A percentile compares a stretch with the other conserved stretches of the same genome.
Conservation (phyloP, 495 filamentous ascomycete genomes). For the Tuber borchii region DNA sequence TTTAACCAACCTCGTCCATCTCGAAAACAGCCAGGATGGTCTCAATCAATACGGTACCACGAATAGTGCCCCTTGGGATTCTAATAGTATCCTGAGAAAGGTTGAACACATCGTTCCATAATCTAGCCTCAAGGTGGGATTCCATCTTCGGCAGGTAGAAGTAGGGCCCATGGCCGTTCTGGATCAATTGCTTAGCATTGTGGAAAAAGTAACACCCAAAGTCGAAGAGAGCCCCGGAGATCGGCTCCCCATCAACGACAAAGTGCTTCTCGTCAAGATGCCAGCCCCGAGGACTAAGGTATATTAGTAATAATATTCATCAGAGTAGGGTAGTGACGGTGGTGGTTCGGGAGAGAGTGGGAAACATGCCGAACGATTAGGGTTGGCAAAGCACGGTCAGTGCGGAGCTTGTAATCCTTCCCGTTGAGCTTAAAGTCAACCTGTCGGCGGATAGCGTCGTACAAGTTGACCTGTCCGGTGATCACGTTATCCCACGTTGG, state of each 20-base stretch:
- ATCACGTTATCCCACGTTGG: slow-evolving; percentile 99
- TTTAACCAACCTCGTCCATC: slow-evolving; percentile 72
- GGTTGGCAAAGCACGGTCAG: slow-evolving; percentile 70
- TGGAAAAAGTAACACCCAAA: slow-evolving; percentile 99
- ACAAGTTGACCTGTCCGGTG: slow-evolving; percentile 95
- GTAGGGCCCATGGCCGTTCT: slow-evolving; percentile 82
- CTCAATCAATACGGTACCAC: slow-evolving; percentile 94
- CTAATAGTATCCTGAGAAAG: slow-evolving; percentile 86
- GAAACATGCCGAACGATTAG: slow-evolving; percentile 61
- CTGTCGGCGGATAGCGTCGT: slow-evolving; percentile 90
- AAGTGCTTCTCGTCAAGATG: slow-evolving; percentile 98
- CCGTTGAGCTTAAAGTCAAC: slow-evolving; percentile 92
- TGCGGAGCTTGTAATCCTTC: slow-evolving; percentile 97
- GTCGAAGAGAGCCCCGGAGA: slow-evolving; percentile 89
- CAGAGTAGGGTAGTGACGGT: neutral
- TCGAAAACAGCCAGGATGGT: slow-evolving; percentile 98
- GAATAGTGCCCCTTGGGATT: slow-evolving; percentile 84
- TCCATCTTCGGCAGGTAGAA: slow-evolving; percentile 99
- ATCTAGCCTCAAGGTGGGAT: slow-evolving; percentile 88
- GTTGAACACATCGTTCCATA: slow-evolving; percentile 99
- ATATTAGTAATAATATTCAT: neutral
- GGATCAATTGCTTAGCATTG: slow-evolving; percentile 84
- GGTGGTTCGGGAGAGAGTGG: neutral
- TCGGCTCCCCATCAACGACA: slow-evolving; percentile 89
- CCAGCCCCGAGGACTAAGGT: slow-evolving; percentile 65